Evolutionary conservation across 169 alveolate species (phyloP), one percentile per base, ranked within the genome.

Genomic region (Cryptosporidium ubiquitum): DNA sequence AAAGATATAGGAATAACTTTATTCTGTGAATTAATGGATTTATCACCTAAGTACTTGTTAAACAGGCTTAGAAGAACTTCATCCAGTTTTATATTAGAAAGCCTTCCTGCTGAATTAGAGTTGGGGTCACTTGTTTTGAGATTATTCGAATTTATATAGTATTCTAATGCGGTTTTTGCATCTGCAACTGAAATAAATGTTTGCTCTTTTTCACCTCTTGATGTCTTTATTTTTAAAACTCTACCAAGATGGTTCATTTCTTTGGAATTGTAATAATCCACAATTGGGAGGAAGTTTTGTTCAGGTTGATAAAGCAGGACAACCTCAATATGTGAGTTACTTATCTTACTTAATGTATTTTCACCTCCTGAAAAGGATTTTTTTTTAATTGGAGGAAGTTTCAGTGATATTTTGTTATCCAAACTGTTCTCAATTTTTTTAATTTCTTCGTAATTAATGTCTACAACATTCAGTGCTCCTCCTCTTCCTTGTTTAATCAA

Each of bases 181-280:
- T 79, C 79, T 23, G 33, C 5, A 5, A 64, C 40, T n/a, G 74
- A 33, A 42, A 61, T 47, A 58, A 79, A 79, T 16, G 18, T 3
- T 20, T 79, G 89, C 16, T 61, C 58, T 29, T 64, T 79, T 29
- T 60, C 89, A 44, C 89, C 89, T 39, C 68, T 31, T n/a, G 89
- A 79, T 39, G 89, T 61, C 40, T 42, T 79, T 29, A 79, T 42
- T 18, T 23, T 20, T 5, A 40, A 40, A 0, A 14, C 9, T 64
- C 40, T 42, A 44, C 89, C 89, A 64, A 64, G 69, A n/a, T 9
- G 20, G 0, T 20, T 12, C 9, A 20, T 10, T 39, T 79, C 69
- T 23, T 20, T 69, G 20, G 66, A 42, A 20, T 42, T 20, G 4
- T 61, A 58, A 64, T 61, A 64, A 37, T 79, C 89, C 12, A 79